Base-by-base conservation (phyloP, 1,284 basidiomycete genomes). In the Ganoderma multipileum region DNA sequence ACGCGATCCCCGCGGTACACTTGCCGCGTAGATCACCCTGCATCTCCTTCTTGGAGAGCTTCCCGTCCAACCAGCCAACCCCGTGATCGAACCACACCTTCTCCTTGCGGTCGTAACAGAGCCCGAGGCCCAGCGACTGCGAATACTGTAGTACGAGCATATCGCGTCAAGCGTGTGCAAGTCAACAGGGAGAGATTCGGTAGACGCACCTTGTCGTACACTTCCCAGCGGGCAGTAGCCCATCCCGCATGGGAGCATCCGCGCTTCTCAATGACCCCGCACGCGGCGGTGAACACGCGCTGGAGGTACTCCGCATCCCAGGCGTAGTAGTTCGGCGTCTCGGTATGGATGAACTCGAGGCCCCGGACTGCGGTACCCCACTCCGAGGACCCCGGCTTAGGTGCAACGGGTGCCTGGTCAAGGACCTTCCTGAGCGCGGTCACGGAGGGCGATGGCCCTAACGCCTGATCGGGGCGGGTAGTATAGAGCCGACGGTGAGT, bases 181-280 rank as follows among this genome's bases (percentile, higher is more conserved):
- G 52, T 0, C 2, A 12, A 33, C 14, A 20, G 0, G 33, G 14
- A 30, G 23, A 1, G 11, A 4, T 11, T 20, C 28, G 14, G 1
- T 8, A 14, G 14, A 33, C 28, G 52, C n/a, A 65, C 64, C 64
- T 59, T 59, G 30, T 65, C 58, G 20, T 65, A 65, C 8, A 65
- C 57, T 33, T 65, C 64, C 57, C 55, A 65, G 38, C 64, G 57
- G 9, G 44, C 42, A 9, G 41, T 50, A 1, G 26, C 41, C 64
- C 64, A 65, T 8, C 64, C 64, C 12, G 38, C 55, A 8, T 4
- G 20, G 26, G 42, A 55, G 30, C 12, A 38, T 9, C 64, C 64
- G 41, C 26, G 57, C 30, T 26, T 30, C 12, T 59, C 4, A 1
- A 50, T 23, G n/a, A 65, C 26, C 16, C 12, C 57, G 39, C 30